Evolutionary conservation across 306 rosid species (phyloP).

Genomic region (Begonia loranthoides): DNA sequence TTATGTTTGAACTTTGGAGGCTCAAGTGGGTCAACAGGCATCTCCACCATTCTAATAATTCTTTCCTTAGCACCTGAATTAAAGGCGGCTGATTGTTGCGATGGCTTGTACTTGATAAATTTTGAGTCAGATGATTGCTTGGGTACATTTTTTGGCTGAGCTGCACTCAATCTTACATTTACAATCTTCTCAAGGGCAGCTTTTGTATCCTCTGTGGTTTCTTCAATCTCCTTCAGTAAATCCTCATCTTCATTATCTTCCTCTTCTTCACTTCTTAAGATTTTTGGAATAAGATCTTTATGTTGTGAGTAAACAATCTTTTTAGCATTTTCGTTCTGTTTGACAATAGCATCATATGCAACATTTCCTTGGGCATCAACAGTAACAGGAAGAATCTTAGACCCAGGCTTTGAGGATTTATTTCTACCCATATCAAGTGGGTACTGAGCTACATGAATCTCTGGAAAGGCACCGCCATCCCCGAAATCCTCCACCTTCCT

Average conservation of each 20-base stretch:
- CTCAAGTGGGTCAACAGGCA: conserved; percentile 91
- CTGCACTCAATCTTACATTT: conserved; percentile 67
- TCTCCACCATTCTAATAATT: conserved; percentile 80
- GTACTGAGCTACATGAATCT: conserved; percentile 83
- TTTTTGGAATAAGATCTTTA: conserved; percentile 54
- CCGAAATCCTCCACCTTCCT: conserved; percentile 74
- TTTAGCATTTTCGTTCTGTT: conserved; percentile 65
- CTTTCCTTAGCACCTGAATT: conserved; percentile 85
- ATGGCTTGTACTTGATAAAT: conserved; percentile 79
- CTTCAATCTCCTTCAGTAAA: conserved; percentile 47
- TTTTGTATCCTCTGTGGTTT: conserved; percentile 63
- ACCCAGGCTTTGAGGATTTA: conserved; percentile 37
- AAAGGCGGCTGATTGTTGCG: conserved; percentile 70
- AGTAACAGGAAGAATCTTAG: conserved; percentile 61
- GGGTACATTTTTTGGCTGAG: conserved; percentile 76
- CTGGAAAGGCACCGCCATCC: conserved; percentile 86
- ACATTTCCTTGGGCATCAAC: conserved; percentile 78
- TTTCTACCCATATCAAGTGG: conserved; percentile 82
- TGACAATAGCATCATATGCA: conserved; percentile 79
- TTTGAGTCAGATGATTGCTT: conserved; percentile 53
- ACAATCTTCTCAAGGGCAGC: conserved; percentile 83
- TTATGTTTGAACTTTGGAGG: conserved; percentile 91
- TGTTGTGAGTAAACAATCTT: conserved; percentile 76
- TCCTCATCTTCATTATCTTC: conserved; percentile 34
- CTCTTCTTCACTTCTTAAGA: conserved; percentile 47